Base-by-base conservation (phyloP, 352 stramenopile genomes). In the Phytophthora citrophthora region DNA sequence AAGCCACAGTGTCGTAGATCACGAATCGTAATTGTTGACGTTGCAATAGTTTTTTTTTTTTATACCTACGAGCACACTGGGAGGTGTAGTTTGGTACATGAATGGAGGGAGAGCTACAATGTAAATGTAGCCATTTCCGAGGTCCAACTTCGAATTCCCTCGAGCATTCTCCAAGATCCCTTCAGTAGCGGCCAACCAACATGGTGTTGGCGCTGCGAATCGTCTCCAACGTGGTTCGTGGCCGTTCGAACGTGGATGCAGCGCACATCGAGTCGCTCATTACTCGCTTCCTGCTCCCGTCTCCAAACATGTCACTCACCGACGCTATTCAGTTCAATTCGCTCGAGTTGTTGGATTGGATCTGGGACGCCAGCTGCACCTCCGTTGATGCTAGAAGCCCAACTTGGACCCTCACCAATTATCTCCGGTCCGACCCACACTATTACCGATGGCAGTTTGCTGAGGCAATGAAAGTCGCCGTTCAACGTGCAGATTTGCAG, bases 321-420 rank as follows among this genome's bases (percentile, higher is more conserved):
- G 26, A 52, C 12, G 45, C 45, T 6, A 13, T 34, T 34, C 29
- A 13, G 2, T 34, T 34, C 9, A 34, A 34, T 34, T 34, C 29
- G 29, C 29, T 34, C 8, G 29, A 13, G 29, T 41, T 58, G 36
- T 34, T 58, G 8, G 10, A 40, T 26, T 57, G 50, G 11, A 36
- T 49, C 11, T 51, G 44, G 44, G 24, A 11, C 12, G 32, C 44
- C 7, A 51, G 44, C 13, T 38, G 24, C 10, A 48, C 15, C 11
- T 38, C 23, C 13, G 24, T 36, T 8, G n/a, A 11, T 2, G 38
- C 23, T 7, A 46, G 38, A 36, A 9, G 12, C 6, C n/a, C 27
- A 1, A 5, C 16, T 5, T 54, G 31, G 47, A 41, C 47, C n/a
- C 47, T 54, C n/a, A 54, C 39, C 9, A 54, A 54, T 10, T 32